Evolutionary conservation across 768 basidiomycete genomes (phyloP), one percentile per base, ranked within the genome.

Genomic region (Postia placenta): DNA sequence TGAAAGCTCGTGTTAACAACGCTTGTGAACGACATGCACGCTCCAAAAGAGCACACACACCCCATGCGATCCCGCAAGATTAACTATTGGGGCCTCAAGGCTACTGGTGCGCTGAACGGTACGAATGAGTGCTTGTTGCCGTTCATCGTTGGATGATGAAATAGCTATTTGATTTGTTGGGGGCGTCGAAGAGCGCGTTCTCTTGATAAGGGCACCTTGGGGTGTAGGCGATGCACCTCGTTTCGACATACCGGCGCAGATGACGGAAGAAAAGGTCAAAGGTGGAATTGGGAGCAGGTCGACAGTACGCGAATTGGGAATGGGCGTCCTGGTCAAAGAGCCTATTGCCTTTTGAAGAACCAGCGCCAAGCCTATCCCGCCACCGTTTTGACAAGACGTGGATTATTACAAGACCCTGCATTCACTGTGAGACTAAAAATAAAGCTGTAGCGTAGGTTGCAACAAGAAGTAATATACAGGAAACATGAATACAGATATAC

Each of bases 81-180:
- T 88, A 60, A 98, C 81, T 60, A 99, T 98, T 24, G 96, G 96
- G 37, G 93, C 92, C 58, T 92, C 86, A 35, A 98, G 76, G 56
- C 79, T 85, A 67, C 89, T 92, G n/a, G 96, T 99, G 40, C 96
- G 77, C 64, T 90, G 87, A 23, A 98, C 80, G 20, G 80, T 86
- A 54, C 93, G 77, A 53, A 95, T 75, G 45, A 93, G 79, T 19
- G 83, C 88, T 62, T 89, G 88, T 65, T 76, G 79, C 45, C 81
- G 74, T 52, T 86, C 83, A 60, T 90, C 82, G 47, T 78, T 77
- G 0, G 79, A 75, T 2, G 85, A 84, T 0, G 90, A 91, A 30
- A 92, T 90, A 33, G 76, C 76, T 42, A 92, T 79, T 59, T 92
- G 86, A 57, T 75, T 85, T 67, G 78, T 47, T 64, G 78, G 45